Percentiles rank a stretch among this genome's conserved stretches.
These are phyloP conservation scores for Barnettozyma hawaiiensis DNA, from an alignment of 1,139 yeast species.

Conservation along the genomic window DNA sequence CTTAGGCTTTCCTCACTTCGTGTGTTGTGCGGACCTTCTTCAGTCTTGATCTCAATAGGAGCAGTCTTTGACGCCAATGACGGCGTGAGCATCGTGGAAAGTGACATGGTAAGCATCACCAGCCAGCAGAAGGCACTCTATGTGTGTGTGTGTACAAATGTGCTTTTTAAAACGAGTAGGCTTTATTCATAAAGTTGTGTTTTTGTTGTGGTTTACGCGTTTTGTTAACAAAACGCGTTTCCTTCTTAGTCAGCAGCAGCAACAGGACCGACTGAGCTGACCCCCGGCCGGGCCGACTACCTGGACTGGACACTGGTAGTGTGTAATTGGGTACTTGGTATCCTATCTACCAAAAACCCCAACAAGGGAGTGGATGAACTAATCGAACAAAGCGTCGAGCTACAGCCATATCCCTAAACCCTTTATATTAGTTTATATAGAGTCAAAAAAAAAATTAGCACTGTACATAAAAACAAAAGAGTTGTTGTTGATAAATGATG, in stretches of 20 bases:
- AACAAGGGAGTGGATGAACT: no score
- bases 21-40: not conserved
- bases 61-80: not conserved
- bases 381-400: not conserved
- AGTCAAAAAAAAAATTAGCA: slow-evolving; percentile 21
- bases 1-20: not conserved
- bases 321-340: no score
- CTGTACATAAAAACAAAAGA: slow-evolving; percentile 24
- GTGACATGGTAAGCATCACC: not conserved
- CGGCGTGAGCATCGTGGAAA: not conserved
- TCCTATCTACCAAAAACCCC: not conserved
- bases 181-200: no score
- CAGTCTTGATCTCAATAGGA: not conserved
- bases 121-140: not conserved
- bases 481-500: slow-evolving; percentile 8
- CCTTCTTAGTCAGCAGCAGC: not conserved
- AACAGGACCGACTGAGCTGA: no score
- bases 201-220: no score
- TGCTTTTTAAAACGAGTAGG: no score
- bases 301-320: no score
- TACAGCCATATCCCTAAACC: slow-evolving; percentile 10
- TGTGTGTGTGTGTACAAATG: no score
- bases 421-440: slow-evolving; percentile 15
- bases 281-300: no score
- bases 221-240: no score